Base-by-base conservation (phyloP, 495 filamentous ascomycete genomes). In the Delitschia confertaspora region DNA sequence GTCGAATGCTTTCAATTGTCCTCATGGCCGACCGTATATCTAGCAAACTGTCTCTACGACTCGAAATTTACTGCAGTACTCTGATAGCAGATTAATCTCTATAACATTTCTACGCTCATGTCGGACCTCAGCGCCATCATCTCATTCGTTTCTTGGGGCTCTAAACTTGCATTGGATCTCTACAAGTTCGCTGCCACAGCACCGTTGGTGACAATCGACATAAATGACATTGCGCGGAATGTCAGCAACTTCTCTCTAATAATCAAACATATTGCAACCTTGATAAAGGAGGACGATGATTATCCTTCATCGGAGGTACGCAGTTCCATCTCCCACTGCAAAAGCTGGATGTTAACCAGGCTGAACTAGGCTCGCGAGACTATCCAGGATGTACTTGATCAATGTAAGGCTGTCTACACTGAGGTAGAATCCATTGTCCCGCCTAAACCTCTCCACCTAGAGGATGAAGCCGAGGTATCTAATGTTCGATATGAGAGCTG, bases 181-280 rank as follows among this genome's bases (percentile, higher is more conserved):
- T 49, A 53, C 36, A 33, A 29, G 13, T 22, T 36, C 19, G 45
- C 37, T 25, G 21, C 32, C 20, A 24, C 34, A 11, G 21, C 38
- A 6, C 25, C 41, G 21, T 19, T 19, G 27, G 38, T 27, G 10
- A 27, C 48, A n/a, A 21, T 34, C 19, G 37, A 47, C 27, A 19
- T 52, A 10, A 42, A 22, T 23, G 30, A 38, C 8, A 41, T 51
- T 5, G 49, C 49, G 7, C 46, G 39, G 24, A 37, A 39, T n/a
- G 34, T 57, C n/a, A 46, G 19, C 44, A 45, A 41, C 10, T 44
- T 57, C 20, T 47, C 42, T 9, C 20, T 49, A 6, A 44, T 31
- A 1, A 34, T 57, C 26, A 57, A 57, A 21, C 49, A 57, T 22
- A 20, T 57, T 10, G 45, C 44, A 25, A 38, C 49, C 3, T 16